These are phyloP conservation scores for Coprinopsis marcescibilis DNA, from an alignment of 768 basidiomycete genomes.

Conservation along the genomic window DNA sequence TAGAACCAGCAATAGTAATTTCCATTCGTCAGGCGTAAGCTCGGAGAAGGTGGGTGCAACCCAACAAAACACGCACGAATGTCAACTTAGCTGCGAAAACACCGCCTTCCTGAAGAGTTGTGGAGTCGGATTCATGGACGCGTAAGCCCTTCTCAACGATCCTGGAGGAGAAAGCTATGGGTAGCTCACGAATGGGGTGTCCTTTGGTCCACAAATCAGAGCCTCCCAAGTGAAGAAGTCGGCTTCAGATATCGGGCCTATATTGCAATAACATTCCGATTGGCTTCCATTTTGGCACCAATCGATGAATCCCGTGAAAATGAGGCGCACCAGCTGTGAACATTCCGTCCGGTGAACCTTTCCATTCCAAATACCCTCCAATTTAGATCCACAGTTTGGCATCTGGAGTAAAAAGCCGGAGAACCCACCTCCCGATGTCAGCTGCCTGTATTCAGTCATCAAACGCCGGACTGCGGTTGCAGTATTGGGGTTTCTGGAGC, in stretches of 20 bases:
- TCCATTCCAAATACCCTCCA: background rate
- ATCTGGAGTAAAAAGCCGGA: background rate
- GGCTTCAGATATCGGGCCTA: constrained; percentile 84
- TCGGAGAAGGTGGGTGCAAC: constrained; percentile 1
- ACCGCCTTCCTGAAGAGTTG: constrained; percentile 73
- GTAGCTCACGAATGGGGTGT: constrained; percentile 81
- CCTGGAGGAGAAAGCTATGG: background rate
- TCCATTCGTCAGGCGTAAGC: constrained; percentile 9
- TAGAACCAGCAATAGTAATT: background rate
- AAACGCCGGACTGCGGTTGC: constrained; percentile 77
- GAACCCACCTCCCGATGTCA: constrained; percentile 65
- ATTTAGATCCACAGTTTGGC: background rate
- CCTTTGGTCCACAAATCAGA: constrained; percentile 87
- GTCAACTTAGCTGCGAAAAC: constrained; percentile 88
- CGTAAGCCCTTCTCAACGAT: background rate
- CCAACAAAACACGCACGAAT: constrained; percentile 60
- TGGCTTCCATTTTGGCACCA: background rate
- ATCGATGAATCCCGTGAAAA: constrained; percentile 2
- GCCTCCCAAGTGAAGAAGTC: constrained; percentile 98
- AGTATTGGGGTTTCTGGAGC: constrained; percentile 45
- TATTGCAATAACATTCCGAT: constrained; percentile 6
- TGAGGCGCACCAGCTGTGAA: constrained; percentile 73
- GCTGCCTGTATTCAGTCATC: constrained; percentile 91
- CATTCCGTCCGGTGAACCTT: constrained; percentile 90
- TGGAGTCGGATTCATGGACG: constrained; percentile 1